Evolutionary conservation across 352 stramenopile genomes (phyloP).

Genomic region (Phytopythium kandeliae): DNA sequence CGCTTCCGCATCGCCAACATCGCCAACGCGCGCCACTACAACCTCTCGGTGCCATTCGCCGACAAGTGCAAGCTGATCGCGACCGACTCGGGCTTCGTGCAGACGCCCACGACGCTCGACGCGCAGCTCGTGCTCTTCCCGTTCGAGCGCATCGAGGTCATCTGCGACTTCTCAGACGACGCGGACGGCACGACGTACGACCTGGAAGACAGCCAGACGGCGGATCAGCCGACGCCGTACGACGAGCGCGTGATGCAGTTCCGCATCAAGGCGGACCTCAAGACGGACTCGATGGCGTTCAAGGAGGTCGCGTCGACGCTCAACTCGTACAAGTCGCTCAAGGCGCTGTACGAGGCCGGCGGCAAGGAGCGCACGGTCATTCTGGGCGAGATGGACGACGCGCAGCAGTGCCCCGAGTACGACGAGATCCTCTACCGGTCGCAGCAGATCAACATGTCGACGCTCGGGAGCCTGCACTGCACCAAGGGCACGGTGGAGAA

Average conservation of each 20-base stretch:
- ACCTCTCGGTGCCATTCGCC: constrained; percentile 62
- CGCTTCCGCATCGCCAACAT: constrained; percentile 53
- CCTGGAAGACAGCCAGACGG: constrained; percentile 36
- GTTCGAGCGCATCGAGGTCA: constrained; percentile 46
- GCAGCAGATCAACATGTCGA: constrained; percentile 46
- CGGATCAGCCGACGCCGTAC: constrained; percentile 34
- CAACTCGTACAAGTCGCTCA: constrained; percentile 43
- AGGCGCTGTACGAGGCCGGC: constrained; percentile 38
- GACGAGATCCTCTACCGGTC: constrained; percentile 44
- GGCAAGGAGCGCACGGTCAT: constrained; percentile 53
- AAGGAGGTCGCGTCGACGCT: constrained; percentile 29
- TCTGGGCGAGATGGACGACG: constrained; percentile 50
- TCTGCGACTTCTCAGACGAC: constrained; percentile 46
- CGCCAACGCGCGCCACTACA: constrained; percentile 71
- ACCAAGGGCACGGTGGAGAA: constrained; percentile 73
- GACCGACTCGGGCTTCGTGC: constrained; percentile 60
- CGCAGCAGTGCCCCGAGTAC: constrained; percentile 28
- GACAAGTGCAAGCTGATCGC: constrained; percentile 55
- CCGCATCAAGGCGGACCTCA: constrained; percentile 28
- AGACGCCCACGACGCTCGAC: constrained; percentile 14
- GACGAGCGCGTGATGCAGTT: constrained; percentile 41
- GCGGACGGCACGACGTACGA: constrained; percentile 41
- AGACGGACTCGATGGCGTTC: constrained; percentile 24
- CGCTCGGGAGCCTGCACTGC: constrained; percentile 41
- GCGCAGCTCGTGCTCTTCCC: constrained; percentile 29